Base-by-base conservation (phyloP, 352 stramenopile species). In the Aphanomyces cochlioides region DNA sequence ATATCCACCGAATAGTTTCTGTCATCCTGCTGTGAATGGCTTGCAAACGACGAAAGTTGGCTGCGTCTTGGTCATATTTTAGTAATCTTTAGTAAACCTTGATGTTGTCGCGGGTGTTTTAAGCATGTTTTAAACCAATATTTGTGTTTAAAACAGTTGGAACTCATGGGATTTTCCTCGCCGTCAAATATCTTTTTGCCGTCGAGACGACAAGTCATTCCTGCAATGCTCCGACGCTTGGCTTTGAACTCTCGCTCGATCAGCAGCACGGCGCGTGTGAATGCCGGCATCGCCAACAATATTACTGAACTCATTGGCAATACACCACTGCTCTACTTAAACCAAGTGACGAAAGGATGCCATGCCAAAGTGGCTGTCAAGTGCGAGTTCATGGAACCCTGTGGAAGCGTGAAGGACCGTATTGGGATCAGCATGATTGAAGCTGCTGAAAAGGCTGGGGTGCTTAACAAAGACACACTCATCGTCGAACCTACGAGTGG, bases 401-500 rank as follows among this genome's bases (percentile, higher is more conserved):
- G 85, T 72, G 82, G 85, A 5, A 92, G 83, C 17, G 87, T 95
- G 40, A 95, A 95, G 77, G 87, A 95, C 75, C 85, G 87, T 61
- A 95, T 95, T 57, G 87, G 84, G 65, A 73, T 93, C 53, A 91
- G 82, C 75, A 95, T 95, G 87, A 93, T 95, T 74, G 71, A 83
- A 58, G 82, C 82, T 40, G 87, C 85, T 15, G 87, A 95, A 73
- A 73, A 86, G 72, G 81, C 72, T 60, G 84, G 85, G 34, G 75
- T 84, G 67, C 78, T 93, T 13, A 82, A 77, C 37, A 88, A 89
- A 60, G 83, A 92, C 75, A 83, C 82, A 64, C 76, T 90, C 47
- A 92, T 99, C 63, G 94, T 98, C 7, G 95, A 98, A 79, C 90
- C 93, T 7, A 98, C 92, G 15, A 93, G 81, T n/a, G 95, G 95